A percentile compares a stretch with the other conserved stretches of the same genome.
Conservation (phyloP, 202 grass and related monocot species). For the Sporobolus alterniflorus region DNA sequence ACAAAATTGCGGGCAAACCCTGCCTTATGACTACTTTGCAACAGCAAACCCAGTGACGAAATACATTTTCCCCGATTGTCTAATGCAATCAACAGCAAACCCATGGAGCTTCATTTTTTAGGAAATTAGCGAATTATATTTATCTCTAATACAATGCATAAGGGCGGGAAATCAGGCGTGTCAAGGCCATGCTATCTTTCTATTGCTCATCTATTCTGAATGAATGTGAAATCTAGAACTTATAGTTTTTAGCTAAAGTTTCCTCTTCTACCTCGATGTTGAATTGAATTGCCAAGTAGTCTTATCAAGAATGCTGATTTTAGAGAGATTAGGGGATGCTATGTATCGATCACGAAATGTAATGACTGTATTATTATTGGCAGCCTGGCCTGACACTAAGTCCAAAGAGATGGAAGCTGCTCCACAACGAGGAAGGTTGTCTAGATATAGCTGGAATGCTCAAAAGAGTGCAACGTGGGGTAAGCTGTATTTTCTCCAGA, state of each 20-base stretch:
- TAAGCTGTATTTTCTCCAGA: constrained; percentile 31
- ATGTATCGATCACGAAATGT: constrained; percentile 7
- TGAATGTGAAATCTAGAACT: background rate
- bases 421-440: constrained; percentile 75
- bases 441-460: constrained; percentile 74
- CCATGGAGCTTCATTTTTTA: no score
- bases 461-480: constrained; percentile 83
- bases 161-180: no score
- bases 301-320: background rate
- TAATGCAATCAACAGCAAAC: no score
- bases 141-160: no score
- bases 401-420: constrained; percentile 81
- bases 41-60: no score
- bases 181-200: no score
- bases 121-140: no score
- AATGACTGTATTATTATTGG: constrained; percentile 14
- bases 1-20: no score
- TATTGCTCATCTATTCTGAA: background rate
- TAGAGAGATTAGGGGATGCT: background rate
- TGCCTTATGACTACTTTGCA: no score
- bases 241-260: background rate
- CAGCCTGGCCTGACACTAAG: constrained; percentile 87
- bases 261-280: background rate
- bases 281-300: background rate
- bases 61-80: no score